These are phyloP conservation scores for Mycena haematopus DNA, from an alignment of 768 basidiomycete species.

Conservation along the genomic window DNA sequence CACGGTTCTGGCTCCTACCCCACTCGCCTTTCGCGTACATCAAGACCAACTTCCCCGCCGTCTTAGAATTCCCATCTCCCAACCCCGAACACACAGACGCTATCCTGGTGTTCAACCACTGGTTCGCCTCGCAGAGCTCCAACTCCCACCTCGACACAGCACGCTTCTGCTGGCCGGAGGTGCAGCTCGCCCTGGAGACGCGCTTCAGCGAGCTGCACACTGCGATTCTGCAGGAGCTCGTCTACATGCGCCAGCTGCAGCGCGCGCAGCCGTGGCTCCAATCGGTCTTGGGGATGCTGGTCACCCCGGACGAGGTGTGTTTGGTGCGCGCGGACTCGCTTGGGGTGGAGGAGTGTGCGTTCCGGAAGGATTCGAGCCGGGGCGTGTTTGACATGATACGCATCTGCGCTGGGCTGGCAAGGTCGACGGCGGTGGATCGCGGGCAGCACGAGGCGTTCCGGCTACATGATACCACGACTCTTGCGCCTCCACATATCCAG, in stretches of 20 bases:
- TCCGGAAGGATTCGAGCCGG: too few species aligned
- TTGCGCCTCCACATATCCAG: too few species aligned
- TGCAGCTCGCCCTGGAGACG: conserved; percentile 1
- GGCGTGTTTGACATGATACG: too few species aligned
- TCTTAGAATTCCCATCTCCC: conserved; percentile 5
- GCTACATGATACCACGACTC: too few species aligned
- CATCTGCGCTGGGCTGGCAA: too few species aligned
- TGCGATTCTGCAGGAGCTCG: conserved; percentile 14
- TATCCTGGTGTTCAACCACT: conserved; percentile 3
- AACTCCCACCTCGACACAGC: conserved; percentile 4
- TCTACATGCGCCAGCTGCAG: too few species aligned
- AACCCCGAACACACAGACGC: background rate
- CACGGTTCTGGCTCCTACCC: background rate
- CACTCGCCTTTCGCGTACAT: conserved; percentile 14
- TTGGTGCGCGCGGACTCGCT: conserved; percentile 2
- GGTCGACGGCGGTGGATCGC: too few species aligned
- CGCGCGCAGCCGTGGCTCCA: too few species aligned
- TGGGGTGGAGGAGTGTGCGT: too few species aligned
- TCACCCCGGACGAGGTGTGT: conserved; percentile 12
- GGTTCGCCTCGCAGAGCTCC: conserved; percentile 6
- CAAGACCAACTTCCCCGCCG: background rate
- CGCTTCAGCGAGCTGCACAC: background rate
- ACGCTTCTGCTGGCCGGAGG: conserved; percentile 18
- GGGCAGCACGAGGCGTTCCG: too few species aligned
- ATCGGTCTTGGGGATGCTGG: too few species aligned